phyloP scores from a whole-genome alignment of 345 rosid species.

The Citrus inodora region DNA sequence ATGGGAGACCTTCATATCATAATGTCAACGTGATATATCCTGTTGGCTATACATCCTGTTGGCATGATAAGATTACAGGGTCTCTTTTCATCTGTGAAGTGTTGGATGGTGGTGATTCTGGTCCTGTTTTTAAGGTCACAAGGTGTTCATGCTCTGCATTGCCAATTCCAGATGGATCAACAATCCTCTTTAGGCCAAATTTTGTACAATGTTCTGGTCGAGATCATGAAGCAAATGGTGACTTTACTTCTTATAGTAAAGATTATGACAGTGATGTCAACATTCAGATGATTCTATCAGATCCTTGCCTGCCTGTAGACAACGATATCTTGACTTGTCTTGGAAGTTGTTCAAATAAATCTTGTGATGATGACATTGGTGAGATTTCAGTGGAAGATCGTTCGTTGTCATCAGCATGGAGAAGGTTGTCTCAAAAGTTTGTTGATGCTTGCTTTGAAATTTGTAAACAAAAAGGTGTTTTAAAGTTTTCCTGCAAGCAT shows the following conservation, averaged over 20 bases:
- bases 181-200: constrained; percentile 46
- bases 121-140: constrained; percentile 82
- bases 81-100: constrained; percentile 83
- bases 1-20: constrained; percentile 80
- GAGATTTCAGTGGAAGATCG: constrained; percentile 71
- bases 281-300: constrained; percentile 63
- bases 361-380: constrained; percentile 50
- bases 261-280: constrained; percentile 43
- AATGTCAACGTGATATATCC: constrained; percentile 61
- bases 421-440: constrained; percentile 54
- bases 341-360: constrained; percentile 24
- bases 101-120: constrained; percentile 76
- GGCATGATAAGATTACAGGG: constrained; percentile 98
- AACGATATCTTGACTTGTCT: constrained; percentile 64
- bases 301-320: constrained; percentile 58
- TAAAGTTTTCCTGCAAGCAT: constrained; percentile 69
- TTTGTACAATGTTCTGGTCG: constrained; percentile 26
- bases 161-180: constrained; percentile 57
- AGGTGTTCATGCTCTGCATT: constrained; percentile 73
- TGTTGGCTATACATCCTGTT: constrained; percentile 83
- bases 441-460: constrained; percentile 51
- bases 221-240: constrained; percentile 30
- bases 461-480: constrained; percentile 34
- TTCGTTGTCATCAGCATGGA: constrained; percentile 82
- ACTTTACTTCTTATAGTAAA: constrained; percentile 18